phyloP scores from a whole-genome alignment of 2,329 filamentous ascomycete species.

The Fusarium solani-melongenae region DNA sequence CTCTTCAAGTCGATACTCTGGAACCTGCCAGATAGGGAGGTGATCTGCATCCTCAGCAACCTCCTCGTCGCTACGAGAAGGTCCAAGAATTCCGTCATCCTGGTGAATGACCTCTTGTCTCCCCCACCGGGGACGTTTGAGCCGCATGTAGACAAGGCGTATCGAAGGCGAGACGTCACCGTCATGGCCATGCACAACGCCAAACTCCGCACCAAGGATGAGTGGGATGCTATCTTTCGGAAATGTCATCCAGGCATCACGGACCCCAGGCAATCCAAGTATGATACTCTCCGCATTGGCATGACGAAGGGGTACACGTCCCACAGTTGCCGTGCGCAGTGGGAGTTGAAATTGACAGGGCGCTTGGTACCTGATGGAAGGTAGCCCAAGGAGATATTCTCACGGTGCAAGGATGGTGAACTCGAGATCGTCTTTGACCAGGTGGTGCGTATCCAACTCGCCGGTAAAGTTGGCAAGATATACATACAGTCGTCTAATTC shows the following conservation, averaged over 20 bases:
- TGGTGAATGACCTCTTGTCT: slow-evolving; percentile 34
- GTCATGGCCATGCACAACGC: slow-evolving; percentile 41
- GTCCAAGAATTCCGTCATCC: neutral
- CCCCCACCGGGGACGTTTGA: slow-evolving; percentile 18
- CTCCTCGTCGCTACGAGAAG: slow-evolving; percentile 41
- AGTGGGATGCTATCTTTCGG: slow-evolving; percentile 21
- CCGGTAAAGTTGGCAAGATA: neutral
- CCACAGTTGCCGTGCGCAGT: slow-evolving; percentile 31
- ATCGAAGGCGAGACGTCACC: slow-evolving; percentile 33
- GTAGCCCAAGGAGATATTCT: neutral
- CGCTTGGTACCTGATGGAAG: neutral
- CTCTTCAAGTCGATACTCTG: slow-evolving; percentile 28
- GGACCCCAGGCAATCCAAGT: neutral
- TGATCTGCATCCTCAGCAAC: slow-evolving; percentile 41
- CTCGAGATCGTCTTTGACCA: neutral
- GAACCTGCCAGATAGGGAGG: slow-evolving; percentile 27
- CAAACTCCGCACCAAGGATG: slow-evolving; percentile 22
- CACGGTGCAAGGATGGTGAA: neutral
- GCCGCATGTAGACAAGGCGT: slow-evolving; percentile 27
- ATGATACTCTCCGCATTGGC: slow-evolving; percentile 1
- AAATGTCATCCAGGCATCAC: neutral
- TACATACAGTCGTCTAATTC: neutral
- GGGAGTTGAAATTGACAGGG: slow-evolving; percentile 12
- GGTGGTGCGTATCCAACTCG: neutral
- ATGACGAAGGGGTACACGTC: slow-evolving; percentile 8